Percentiles rank a stretch among this genome's conserved stretches.
These are phyloP conservation scores for Neoscytalidium dimidiatum DNA, from an alignment of 2,329 filamentous ascomycete species.

Conservation along the genomic window DNA sequence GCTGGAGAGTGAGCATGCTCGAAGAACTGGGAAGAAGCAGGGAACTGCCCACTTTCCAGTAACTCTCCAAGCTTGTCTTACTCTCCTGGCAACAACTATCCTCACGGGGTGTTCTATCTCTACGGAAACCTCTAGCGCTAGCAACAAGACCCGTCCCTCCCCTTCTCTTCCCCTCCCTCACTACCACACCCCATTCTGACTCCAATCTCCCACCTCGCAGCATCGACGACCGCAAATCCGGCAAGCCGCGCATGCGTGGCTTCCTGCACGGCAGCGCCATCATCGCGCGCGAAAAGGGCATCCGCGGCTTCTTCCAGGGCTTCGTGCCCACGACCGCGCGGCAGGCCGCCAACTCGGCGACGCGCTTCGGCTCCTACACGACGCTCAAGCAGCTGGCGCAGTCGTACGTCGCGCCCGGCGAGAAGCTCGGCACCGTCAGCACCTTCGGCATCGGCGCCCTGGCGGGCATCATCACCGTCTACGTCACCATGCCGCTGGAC, in stretches of 20 bases:
- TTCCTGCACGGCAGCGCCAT: slow-evolving; percentile 88
- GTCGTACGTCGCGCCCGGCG: slow-evolving; percentile 88
- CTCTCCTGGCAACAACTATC: neutral
- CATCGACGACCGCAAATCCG: slow-evolving; percentile 90
- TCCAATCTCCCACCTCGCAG: slow-evolving; percentile 43
- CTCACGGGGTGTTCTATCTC: too few species aligned
- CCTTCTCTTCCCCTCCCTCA: neutral
- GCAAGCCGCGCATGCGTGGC: slow-evolving; percentile 82
- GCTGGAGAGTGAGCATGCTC: neutral
- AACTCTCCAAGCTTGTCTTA: neutral
- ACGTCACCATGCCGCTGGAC: slow-evolving; percentile 70
- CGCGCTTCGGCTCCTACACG: slow-evolving; percentile 88
- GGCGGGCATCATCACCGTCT: slow-evolving; percentile 89
- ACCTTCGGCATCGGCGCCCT: slow-evolving; percentile 91
- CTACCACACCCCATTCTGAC: neutral
- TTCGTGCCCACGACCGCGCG: slow-evolving; percentile 93
- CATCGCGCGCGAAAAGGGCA: slow-evolving; percentile 83
- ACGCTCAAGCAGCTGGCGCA: slow-evolving; percentile 87
- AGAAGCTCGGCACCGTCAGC: slow-evolving; percentile 84
- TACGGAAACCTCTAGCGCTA: too few species aligned
- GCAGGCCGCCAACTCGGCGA: slow-evolving; percentile 92
- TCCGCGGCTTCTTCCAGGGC: slow-evolving; percentile 94
- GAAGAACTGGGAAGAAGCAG: neutral
- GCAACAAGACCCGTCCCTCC: neutral
- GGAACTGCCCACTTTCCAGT: too few species aligned